Base-by-base conservation (phyloP, 2,329 filamentous ascomycete species). In the Paraconiothyrium brasiliense region DNA sequence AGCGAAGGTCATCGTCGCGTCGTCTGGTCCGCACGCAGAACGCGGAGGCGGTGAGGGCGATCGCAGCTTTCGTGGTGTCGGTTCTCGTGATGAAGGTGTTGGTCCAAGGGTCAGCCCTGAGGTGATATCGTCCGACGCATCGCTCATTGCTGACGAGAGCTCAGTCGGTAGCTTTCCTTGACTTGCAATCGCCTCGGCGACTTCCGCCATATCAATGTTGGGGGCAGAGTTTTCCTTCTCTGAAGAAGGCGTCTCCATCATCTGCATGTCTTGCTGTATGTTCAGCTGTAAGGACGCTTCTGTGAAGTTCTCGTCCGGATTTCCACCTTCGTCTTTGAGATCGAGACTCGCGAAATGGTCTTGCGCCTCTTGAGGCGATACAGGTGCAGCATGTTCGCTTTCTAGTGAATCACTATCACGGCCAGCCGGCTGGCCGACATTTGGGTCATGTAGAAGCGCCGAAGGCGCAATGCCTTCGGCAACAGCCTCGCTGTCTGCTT, bases 241-340 rank as follows among this genome's bases (percentile, higher is more conserved):
- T 4, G n/a, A 30, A 3, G 10, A n/a, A 22, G 7, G 8, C 37
- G 59, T 13, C 6, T 39, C 24, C 10, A 57, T 41, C 27, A 34
- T n/a, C 13, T 67, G 67, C 43, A 70, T 69, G 13, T 71, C 67
- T 43, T 60, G 67, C 51, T 70, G 68, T 5, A 78, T 71, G 35
- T 73, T 59, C 14, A 75, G 41, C 49, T 78, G 75, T 27, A 78
- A 47, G 2, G 72, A 73, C 16, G 71, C 74, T 60, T 77, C 75
- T 1, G 73, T 76, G 4, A 72, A 67, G 1, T 76, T 67, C 30
- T 72, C 70, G 2, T 71, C 65, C 7, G 58, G 49, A 3, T 49
- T 54, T 9, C 49, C 59, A 10, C 61, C 62, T 27, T 51, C 10
- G 27, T 44, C 22, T 16, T 48, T 46, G 11, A 27, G 41, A 3